Conservation (phyloP, 2,329 filamentous ascomycete genomes). For the Paracoccidioides lutzii region DNA sequence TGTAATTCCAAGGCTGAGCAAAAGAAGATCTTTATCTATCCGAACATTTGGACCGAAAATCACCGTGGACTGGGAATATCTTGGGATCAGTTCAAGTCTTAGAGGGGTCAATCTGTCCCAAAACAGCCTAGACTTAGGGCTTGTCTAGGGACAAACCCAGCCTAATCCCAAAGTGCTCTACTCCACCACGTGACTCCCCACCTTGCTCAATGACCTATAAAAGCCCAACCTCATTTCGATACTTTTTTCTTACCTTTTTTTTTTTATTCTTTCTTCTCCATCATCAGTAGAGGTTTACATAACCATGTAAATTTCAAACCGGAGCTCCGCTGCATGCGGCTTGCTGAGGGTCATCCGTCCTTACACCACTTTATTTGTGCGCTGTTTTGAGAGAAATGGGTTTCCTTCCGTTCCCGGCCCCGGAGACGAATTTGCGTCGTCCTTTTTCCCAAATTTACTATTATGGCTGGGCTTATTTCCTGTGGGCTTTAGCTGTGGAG, state of each 20-base stretch:
- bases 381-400: constrained; percentile 30
- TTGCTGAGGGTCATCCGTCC: constrained; percentile 36
- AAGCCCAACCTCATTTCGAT: constrained; percentile 9
- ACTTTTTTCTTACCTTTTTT: constrained; percentile 25
- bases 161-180: constrained; percentile 5
- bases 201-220: constrained; percentile 17
- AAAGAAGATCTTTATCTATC: too few relatives aligned
- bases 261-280: constrained; percentile 30
- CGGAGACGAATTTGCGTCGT: constrained; percentile 31
- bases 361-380: constrained; percentile 15
- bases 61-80: too few relatives aligned
- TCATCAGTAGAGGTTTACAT: constrained; percentile 43
- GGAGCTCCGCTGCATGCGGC: constrained; percentile 35
- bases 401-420: constrained; percentile 40
- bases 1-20: too few relatives aligned
- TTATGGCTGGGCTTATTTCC: constrained; percentile 32
- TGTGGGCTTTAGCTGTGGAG: constrained; percentile 37
- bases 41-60: too few relatives aligned
- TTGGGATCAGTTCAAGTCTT: too few relatives aligned
- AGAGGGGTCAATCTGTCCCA: background rate
- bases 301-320: constrained; percentile 36
- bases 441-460: constrained; percentile 32
- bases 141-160: constrained; percentile 6
- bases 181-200: constrained; percentile 17
- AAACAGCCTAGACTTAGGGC: constrained; percentile 10